Evolutionary conservation across 2,329 filamentous ascomycete genomes (phyloP).

Genomic region (Hortaea werneckii): DNA sequence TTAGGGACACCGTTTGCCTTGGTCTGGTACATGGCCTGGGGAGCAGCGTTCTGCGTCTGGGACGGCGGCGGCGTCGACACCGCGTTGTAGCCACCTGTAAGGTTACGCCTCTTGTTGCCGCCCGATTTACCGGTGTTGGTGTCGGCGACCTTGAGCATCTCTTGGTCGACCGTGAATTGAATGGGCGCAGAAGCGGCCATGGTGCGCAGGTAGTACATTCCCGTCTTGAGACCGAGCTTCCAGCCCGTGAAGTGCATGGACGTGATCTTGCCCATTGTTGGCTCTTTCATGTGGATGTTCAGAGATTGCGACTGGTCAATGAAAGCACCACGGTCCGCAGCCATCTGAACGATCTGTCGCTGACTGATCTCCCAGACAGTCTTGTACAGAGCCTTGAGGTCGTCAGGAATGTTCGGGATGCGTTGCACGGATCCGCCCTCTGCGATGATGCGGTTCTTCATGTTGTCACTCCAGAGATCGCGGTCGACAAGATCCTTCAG

Average conservation of each 20-base stretch:
- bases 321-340: conserved; percentile 93
- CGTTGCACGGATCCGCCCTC: conserved; percentile 94
- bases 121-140: conserved; percentile 60
- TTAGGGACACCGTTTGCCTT: conserved; percentile 41
- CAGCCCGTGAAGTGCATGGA: conserved; percentile 99
- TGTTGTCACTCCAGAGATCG: conserved; percentile 96
- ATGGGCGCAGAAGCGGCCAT: conserved; percentile 95
- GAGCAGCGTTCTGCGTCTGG: conserved; percentile 39
- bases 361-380: conserved; percentile 99
- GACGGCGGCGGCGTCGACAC: conserved; percentile 45
- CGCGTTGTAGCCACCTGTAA: conserved; percentile 31
- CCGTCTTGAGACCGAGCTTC: conserved; percentile 98
- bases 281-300: conserved; percentile 99
- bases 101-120: conserved; percentile 58
- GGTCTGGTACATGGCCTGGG: conserved; percentile 56
- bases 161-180: conserved; percentile 97
- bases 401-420: conserved; percentile 89
- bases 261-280: conserved; percentile 99
- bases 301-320: conserved; percentile 98
- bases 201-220: conserved; percentile 99
- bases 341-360: conserved; percentile 92
- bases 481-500: conserved; percentile 97
- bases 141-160: conserved; percentile 80
- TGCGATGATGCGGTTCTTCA: conserved; percentile 99
- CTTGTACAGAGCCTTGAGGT: conserved; percentile 97